These are phyloP conservation scores for Termitomyces sp. DNA, from an alignment of 768 basidiomycete species.

Conservation along the genomic window DNA sequence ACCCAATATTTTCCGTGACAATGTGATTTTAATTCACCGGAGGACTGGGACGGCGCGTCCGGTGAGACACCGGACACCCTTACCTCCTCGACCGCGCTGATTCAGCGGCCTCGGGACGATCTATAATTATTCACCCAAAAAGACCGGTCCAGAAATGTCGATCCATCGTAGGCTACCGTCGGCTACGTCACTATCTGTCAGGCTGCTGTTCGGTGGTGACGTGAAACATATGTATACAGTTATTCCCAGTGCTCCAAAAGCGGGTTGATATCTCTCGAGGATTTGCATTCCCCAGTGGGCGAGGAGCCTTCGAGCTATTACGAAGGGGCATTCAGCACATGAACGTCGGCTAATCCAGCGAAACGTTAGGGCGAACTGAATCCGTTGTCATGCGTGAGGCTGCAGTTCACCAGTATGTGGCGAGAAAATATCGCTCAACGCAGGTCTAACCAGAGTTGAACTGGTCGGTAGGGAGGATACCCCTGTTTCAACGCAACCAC, in stretches of 20 bases:
- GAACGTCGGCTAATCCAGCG: neutral
- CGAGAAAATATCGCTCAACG: neutral
- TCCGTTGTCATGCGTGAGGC: neutral
- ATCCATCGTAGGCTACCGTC: neutral
- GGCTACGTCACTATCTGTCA: neutral
- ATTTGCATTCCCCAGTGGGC: conserved; percentile 4
- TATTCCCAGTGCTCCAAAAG: neutral
- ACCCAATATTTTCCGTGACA: neutral
- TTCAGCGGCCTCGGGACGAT: neutral
- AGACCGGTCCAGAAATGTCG: neutral
- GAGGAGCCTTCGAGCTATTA: too few relatives aligned
- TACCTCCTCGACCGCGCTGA: conserved; percentile 4
- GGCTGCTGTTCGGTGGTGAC: neutral
- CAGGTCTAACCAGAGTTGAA: neutral
- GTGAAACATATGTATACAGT: neutral
- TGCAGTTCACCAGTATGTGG: neutral
- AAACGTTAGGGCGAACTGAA: neutral
- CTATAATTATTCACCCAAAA: neutral
- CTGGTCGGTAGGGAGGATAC: neutral
- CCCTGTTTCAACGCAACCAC: neutral
- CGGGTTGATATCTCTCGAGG: neutral
- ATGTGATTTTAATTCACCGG: conserved; percentile 6
- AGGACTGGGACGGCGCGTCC: neutral
- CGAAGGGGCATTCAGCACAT: neutral
- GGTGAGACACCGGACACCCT: conserved; percentile 17